phyloP scores from a whole-genome alignment of 148 eudicot species.

The Simmondsia chinensis region DNA sequence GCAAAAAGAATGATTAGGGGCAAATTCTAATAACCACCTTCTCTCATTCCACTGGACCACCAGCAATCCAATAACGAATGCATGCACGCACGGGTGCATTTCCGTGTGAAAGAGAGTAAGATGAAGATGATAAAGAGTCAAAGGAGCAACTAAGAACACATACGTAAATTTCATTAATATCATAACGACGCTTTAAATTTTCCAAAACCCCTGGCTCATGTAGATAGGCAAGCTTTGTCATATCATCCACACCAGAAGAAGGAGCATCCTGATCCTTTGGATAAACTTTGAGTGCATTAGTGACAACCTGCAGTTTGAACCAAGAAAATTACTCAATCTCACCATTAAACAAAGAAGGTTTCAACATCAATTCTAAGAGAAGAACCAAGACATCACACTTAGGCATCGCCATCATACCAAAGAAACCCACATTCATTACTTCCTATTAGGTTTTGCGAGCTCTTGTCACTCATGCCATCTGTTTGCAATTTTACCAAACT shows the following conservation, averaged over 20 bases:
- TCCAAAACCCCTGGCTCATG: conserved; percentile 77
- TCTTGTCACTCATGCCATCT: too few species aligned
- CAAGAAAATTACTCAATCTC: conserved; percentile 3
- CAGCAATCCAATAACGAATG: too few species aligned
- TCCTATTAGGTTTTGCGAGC: too few species aligned
- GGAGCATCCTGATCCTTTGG: conserved; percentile 66
- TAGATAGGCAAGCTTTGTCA: conserved; percentile 71
- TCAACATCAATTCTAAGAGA: not conserved
- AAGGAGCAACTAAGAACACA: too few species aligned
- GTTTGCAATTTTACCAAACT: too few species aligned
- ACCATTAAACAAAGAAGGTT: too few species aligned
- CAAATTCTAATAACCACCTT: too few species aligned
- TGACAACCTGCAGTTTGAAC: conserved; percentile 35
- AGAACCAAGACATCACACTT: not conserved
- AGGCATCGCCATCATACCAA: not conserved
- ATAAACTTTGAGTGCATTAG: conserved; percentile 30
- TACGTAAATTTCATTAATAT: conserved; percentile 62
- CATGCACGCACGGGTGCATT: too few species aligned
- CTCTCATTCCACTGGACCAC: too few species aligned
- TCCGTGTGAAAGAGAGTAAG: too few species aligned
- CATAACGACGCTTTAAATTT: conserved; percentile 56
- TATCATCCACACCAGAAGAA: conserved; percentile 58
- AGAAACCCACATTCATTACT: not conserved
- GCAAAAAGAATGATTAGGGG: too few species aligned
- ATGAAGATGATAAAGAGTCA: too few species aligned